phyloP scores from a whole-genome alignment of 2,329 filamentous ascomycete genomes.

The Pseudonectria buxi region DNA sequence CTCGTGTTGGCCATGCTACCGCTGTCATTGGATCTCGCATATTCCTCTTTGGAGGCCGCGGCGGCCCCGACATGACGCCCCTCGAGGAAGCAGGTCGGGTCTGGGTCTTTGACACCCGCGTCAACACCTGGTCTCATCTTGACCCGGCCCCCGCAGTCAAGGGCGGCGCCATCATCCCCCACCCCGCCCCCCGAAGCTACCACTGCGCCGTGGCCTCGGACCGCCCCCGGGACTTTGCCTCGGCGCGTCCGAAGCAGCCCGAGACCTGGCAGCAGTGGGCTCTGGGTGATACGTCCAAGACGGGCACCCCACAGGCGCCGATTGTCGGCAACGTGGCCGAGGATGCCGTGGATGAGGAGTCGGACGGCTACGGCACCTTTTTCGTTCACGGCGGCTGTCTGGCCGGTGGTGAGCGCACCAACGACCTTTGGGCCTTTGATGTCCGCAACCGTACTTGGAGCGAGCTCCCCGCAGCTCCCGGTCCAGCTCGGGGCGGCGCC shows the following conservation, averaged over 20 bases:
- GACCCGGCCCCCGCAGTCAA: conserved; percentile 46
- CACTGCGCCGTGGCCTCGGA: conserved; percentile 55
- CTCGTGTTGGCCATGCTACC: conserved; percentile 68
- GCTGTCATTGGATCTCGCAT: conserved; percentile 62
- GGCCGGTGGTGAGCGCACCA: conserved; percentile 50
- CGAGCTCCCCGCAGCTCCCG: conserved; percentile 60
- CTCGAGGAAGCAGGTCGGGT: conserved; percentile 68
- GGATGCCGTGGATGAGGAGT: conserved; percentile 52
- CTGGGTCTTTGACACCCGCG: conserved; percentile 66
- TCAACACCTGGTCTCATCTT: conserved; percentile 58
- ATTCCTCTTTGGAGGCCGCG: conserved; percentile 76
- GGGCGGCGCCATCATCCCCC: conserved; percentile 31
- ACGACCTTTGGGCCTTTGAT: conserved; percentile 75
- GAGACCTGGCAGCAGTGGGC: conserved; percentile 51
- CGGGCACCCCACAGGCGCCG: conserved; percentile 53
- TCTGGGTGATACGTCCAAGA: conserved; percentile 45
- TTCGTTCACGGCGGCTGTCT: conserved; percentile 73
- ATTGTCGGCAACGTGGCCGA: conserved; percentile 52
- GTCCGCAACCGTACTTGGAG: conserved; percentile 59
- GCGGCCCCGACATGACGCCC: conserved; percentile 60
- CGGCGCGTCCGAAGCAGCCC: conserved; percentile 28
- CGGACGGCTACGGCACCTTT: conserved; percentile 58
- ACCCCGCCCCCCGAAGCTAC: conserved; percentile 63
- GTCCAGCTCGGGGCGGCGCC: conserved; percentile 58
- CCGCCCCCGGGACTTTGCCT: conserved; percentile 46